Percentiles rank a stretch among this genome's conserved stretches.
These are phyloP conservation scores for Coemansia sp. DNA, from an alignment of 192 early-diverging fungal species.

Conservation along the genomic window DNA sequence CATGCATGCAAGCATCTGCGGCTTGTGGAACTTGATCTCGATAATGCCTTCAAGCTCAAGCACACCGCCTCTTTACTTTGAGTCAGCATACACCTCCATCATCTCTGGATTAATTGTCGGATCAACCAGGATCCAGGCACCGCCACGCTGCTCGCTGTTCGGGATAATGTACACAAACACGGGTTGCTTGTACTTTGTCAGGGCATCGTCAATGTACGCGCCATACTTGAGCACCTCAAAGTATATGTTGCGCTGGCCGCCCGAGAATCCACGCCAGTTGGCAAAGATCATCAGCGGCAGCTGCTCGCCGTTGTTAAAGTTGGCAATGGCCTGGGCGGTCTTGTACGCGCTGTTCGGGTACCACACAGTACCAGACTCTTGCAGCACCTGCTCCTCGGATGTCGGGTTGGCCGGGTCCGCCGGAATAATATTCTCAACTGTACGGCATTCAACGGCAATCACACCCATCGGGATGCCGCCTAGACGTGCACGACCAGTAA, in stretches of 20 bases:
- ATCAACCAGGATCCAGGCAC: slow-evolving; percentile 97
- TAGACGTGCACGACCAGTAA: slow-evolving; percentile 89
- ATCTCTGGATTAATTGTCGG: slow-evolving; percentile 93
- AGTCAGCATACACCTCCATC: slow-evolving; percentile 99
- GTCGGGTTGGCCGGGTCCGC: slow-evolving; percentile 93
- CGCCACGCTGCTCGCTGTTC: slow-evolving; percentile 95
- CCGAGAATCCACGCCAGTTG: slow-evolving; percentile 99
- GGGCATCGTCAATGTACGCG: slow-evolving; percentile 94
- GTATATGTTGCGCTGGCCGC: slow-evolving; percentile 98
- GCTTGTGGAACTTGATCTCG: slow-evolving; percentile 96
- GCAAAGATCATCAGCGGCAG: slow-evolving; percentile 98
- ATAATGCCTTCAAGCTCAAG: slow-evolving; percentile 96
- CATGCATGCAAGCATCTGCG: slow-evolving; percentile 89
- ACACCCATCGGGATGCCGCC: slow-evolving; percentile 97
- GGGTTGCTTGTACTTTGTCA: slow-evolving; percentile 93
- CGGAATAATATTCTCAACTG: slow-evolving; percentile 85
- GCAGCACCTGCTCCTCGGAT: slow-evolving; percentile 83
- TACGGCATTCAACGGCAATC: slow-evolving; percentile 94
- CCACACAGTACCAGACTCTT: slow-evolving; percentile 96
- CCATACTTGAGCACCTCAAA: slow-evolving; percentile 98
- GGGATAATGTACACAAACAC: slow-evolving; percentile 95
- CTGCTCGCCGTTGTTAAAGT: slow-evolving; percentile 98
- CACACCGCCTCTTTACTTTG: slow-evolving; percentile 87
- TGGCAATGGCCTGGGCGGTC: slow-evolving; percentile 97
- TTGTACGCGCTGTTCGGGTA: slow-evolving; percentile 99